Evolutionary conservation across 2,329 filamentous ascomycete genomes (phyloP).

Genomic region (Cladosporium phlei): DNA sequence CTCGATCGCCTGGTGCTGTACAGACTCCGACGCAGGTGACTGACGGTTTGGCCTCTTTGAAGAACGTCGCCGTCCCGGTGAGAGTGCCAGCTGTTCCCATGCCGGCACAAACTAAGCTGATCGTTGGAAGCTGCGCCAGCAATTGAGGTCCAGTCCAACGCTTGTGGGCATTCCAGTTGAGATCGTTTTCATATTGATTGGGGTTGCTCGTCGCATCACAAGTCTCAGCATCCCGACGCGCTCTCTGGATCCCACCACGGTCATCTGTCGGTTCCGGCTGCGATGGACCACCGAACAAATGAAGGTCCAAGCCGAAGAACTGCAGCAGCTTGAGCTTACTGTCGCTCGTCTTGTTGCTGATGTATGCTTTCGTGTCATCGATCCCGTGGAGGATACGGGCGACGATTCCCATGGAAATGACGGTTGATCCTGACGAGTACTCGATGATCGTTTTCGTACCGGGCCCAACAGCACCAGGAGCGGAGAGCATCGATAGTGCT

Average conservation of each 20-base stretch:
- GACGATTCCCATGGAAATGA: slow-evolving; percentile 56
- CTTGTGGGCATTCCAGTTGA: slow-evolving; percentile 80
- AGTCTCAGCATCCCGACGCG: slow-evolving; percentile 39
- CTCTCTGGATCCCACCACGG: slow-evolving; percentile 50
- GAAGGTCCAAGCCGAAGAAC: slow-evolving; percentile 56
- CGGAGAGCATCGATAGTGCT: slow-evolving; percentile 34
- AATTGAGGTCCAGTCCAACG: slow-evolving; percentile 83
- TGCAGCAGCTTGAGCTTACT: slow-evolving; percentile 54
- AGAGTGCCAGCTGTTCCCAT: slow-evolving; percentile 93
- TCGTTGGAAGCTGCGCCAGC: slow-evolving; percentile 66
- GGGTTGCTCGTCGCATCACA: slow-evolving; percentile 47
- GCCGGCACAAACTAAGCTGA: slow-evolving; percentile 77
- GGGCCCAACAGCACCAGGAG: not conserved
- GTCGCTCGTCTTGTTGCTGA: slow-evolving; percentile 56
- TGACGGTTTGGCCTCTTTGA: slow-evolving; percentile 45
- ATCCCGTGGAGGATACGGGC: slow-evolving; percentile 49
- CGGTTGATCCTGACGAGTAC: slow-evolving; percentile 59
- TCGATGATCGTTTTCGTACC: slow-evolving; percentile 52
- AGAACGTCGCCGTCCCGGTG: slow-evolving; percentile 64
- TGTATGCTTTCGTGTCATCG: slow-evolving; percentile 50
- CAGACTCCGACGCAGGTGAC: slow-evolving; percentile 44
- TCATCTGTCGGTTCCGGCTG: slow-evolving; percentile 53
- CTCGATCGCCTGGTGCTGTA: slow-evolving; percentile 53
- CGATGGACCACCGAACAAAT: slow-evolving; percentile 55
- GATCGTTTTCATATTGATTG: slow-evolving; percentile 82